phyloP scores from a whole-genome alignment of 2,329 filamentous ascomycete genomes.

The Dothidotthia symphoricarpi region DNA sequence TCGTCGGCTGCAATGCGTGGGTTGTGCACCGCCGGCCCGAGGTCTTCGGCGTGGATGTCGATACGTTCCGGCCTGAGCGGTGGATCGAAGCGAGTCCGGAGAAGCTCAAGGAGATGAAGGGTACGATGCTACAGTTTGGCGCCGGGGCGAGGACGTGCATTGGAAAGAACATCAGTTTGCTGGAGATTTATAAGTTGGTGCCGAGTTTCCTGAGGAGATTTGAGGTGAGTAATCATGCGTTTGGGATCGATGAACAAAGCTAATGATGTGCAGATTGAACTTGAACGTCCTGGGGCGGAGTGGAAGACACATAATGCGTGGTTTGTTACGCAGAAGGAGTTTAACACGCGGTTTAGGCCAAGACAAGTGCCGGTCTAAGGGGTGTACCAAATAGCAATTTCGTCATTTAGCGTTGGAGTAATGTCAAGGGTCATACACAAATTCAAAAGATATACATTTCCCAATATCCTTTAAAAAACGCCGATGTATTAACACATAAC shows the following conservation, averaged over 20 bases:
- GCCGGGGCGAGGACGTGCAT: slow-evolving; percentile 68
- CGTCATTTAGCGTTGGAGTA: slow-evolving; percentile 5
- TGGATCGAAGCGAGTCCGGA: slow-evolving; percentile 59
- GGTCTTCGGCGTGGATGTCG: slow-evolving; percentile 67
- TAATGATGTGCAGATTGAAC: slow-evolving; percentile 35
- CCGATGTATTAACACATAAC: too few relatives aligned
- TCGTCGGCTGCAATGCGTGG: slow-evolving; percentile 74
- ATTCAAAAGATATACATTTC: too few relatives aligned
- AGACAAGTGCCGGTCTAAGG: slow-evolving; percentile 6
- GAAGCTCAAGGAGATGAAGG: slow-evolving; percentile 65
- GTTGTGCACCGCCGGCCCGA: slow-evolving; percentile 67
- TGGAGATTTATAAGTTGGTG: slow-evolving; percentile 54
- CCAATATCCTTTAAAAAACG: too few relatives aligned
- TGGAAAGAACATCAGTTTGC: slow-evolving; percentile 54
- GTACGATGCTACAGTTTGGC: slow-evolving; percentile 70
- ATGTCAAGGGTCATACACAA: too few relatives aligned
- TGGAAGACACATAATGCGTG: slow-evolving; percentile 55
- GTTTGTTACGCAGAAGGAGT: slow-evolving; percentile 52
- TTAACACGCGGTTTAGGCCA: slow-evolving; percentile 46
- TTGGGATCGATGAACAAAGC: not conserved
- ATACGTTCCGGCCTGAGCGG: slow-evolving; percentile 66
- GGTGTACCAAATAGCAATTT: too few relatives aligned
- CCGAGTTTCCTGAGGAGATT: slow-evolving; percentile 63
- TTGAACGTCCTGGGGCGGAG: slow-evolving; percentile 42
- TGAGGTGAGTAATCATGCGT: slow-evolving; percentile 45